Evolutionary conservation across 768 basidiomycete species (phyloP).

Genomic region (Hericium alpestre): DNA sequence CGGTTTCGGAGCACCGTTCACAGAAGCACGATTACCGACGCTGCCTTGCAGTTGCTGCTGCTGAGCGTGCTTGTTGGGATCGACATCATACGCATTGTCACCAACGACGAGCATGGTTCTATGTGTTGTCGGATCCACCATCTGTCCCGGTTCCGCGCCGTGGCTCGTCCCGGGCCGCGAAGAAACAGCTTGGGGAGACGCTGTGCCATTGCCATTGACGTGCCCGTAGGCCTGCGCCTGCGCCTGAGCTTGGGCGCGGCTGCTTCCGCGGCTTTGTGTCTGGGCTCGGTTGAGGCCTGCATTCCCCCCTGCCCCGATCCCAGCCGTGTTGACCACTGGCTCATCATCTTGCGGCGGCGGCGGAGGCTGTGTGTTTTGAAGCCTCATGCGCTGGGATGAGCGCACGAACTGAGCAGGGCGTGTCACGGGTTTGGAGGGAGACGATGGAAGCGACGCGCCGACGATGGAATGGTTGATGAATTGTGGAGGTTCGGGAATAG

Average conservation of each 20-base stretch:
- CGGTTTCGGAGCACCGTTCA: constrained; percentile 5
- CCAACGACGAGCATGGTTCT: constrained; percentile 67
- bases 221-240: constrained; percentile 4
- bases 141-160: neutral
- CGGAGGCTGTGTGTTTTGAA: constrained; percentile 20
- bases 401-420: constrained; percentile 47
- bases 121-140: constrained; percentile 31
- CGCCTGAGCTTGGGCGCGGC: constrained; percentile 5
- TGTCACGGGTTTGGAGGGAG: constrained; percentile 43
- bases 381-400: constrained; percentile 23
- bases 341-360: constrained; percentile 31
- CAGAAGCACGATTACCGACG: constrained; percentile 22
- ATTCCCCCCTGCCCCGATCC: constrained; percentile 57
- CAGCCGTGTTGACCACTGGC: constrained; percentile 47
- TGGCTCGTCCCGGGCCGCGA: constrained; percentile 1
- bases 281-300: constrained; percentile 20
- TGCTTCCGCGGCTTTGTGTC: constrained; percentile 21
- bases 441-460: constrained; percentile 52
- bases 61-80: constrained; percentile 54
- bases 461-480: constrained; percentile 67
- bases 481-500: constrained; percentile 78
- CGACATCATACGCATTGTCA: constrained; percentile 53
- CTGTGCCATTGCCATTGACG: constrained; percentile 5
- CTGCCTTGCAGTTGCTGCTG: neutral
- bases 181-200: constrained; percentile 2